Conservation (phyloP, 2,329 filamentous ascomycete species). For the Trichoderma koningii region DNA sequence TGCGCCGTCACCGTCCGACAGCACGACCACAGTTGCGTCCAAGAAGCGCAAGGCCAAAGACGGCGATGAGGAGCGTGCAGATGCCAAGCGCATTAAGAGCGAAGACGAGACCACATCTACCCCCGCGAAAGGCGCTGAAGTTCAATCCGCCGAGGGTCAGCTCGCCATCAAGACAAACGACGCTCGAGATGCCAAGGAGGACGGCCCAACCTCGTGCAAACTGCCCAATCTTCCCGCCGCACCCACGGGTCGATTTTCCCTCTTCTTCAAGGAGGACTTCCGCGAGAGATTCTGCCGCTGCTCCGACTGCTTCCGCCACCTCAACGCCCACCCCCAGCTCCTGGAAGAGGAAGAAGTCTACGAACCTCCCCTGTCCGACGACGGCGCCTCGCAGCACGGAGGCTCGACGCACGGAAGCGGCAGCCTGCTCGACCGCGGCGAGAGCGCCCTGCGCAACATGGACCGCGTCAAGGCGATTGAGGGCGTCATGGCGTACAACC, state of each 20-base stretch:
- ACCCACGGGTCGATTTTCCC: slow-evolving; percentile 65
- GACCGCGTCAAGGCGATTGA: slow-evolving; percentile 93
- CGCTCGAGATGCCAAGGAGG: background rate
- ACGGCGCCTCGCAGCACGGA: slow-evolving; percentile 56
- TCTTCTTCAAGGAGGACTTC: slow-evolving; percentile 81
- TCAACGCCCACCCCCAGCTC: slow-evolving; percentile 74
- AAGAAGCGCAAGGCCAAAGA: slow-evolving; percentile 70
- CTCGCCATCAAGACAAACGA: background rate
- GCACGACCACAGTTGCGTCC: slow-evolving; percentile 32
- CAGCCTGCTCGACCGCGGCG: slow-evolving; percentile 85
- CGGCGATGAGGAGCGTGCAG: slow-evolving; percentile 37
- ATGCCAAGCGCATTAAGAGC: slow-evolving; percentile 57
- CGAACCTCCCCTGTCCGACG: slow-evolving; percentile 81
- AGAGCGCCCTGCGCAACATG: slow-evolving; percentile 87
- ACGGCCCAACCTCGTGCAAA: slow-evolving; percentile 53
- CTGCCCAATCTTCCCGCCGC: slow-evolving; percentile 58
- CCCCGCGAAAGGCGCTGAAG: background rate
- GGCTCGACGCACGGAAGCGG: slow-evolving; percentile 70
- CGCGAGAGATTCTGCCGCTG: slow-evolving; percentile 83
- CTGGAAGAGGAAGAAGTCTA: slow-evolving; percentile 94
- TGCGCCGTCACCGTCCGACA: slow-evolving; percentile 5
- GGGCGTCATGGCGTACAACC: slow-evolving; percentile 97
- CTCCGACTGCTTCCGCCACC: slow-evolving; percentile 71
- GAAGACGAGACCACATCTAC: slow-evolving; percentile 36
- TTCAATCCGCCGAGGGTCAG: background rate